Evolutionary conservation across 805 yeast genomes (phyloP).

Genomic region (Sugiyamaella qingdaonensis): DNA sequence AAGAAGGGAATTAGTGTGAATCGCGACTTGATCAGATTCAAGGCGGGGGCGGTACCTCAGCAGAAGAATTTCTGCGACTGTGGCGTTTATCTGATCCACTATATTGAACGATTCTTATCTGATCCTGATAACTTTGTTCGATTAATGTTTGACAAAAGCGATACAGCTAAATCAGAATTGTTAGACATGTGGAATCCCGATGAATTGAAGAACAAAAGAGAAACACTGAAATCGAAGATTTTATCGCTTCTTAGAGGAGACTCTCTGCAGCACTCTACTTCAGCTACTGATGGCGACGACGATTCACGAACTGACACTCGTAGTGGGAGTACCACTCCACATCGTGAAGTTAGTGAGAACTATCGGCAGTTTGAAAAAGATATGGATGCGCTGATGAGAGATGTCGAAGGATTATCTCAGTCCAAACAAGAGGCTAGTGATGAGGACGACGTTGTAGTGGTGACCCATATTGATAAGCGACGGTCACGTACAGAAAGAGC

Average conservation of each 20-base stretch:
- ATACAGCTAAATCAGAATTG: not conserved
- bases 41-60: conserved; percentile 61
- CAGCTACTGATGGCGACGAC: not conserved
- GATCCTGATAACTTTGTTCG: conserved; percentile 26
- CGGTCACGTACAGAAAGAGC: not conserved
- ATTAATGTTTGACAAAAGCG: conserved; percentile 9
- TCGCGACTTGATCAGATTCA: conserved; percentile 44
- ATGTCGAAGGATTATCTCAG: not conserved
- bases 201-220: not conserved
- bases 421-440: not conserved
- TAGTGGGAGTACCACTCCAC: not conserved
- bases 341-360: not conserved
- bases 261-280: not conserved
- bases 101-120: conserved; percentile 29
- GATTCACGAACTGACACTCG: not conserved
- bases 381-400: not conserved
- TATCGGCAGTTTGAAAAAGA: not conserved
- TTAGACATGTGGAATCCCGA: conserved; percentile 1
- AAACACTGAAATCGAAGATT: not conserved
- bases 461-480: not conserved
- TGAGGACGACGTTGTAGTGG: not conserved
- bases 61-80: conserved; percentile 92
- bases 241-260: not conserved
- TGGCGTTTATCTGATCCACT: conserved; percentile 82
- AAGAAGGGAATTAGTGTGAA: conserved; percentile 48